A percentile compares a stretch with the other conserved stretches of the same genome.
These are phyloP conservation scores for Bolboschoenus planiculmis DNA, from an alignment of 176 grass and related monocot species.

Conservation along the genomic window DNA sequence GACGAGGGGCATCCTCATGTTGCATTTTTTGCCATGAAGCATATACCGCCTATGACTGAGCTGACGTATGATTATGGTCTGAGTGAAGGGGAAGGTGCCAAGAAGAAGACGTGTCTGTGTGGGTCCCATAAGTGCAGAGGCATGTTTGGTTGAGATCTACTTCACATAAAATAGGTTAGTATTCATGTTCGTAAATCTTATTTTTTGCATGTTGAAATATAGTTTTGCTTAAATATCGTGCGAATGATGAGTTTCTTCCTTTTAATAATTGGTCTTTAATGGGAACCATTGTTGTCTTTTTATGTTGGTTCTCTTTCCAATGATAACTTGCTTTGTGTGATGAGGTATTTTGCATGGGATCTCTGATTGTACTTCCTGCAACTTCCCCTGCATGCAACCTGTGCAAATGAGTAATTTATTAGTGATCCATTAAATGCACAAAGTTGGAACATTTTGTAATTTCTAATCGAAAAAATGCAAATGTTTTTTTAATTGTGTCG, in stretches of 20 bases:
- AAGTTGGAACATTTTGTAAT: neutral
- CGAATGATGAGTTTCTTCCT: neutral
- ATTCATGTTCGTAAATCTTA: neutral
- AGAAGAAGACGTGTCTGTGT: constrained; percentile 49
- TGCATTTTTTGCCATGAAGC: constrained; percentile 74
- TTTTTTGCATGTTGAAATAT: neutral
- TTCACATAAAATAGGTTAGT: constrained; percentile 9
- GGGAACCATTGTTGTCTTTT: neutral
- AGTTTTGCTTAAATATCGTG: neutral
- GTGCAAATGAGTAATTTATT: neutral
- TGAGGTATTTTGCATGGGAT: neutral
- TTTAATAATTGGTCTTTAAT: neutral
- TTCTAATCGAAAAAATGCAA: neutral
- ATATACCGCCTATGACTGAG: constrained; percentile 87
- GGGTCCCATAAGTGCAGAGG: constrained; percentile 58
- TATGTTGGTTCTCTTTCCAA: neutral
- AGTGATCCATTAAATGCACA: neutral
- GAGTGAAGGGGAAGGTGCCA: constrained; percentile 29
- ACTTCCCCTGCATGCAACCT: neutral
- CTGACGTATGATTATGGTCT: constrained; percentile 80
- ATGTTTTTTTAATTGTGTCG: neutral
- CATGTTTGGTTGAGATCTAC: constrained; percentile 40
- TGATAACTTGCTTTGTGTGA: neutral
- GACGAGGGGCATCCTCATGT: constrained; percentile 61
- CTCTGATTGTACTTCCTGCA: neutral